Evolutionary conservation across 2,329 filamentous ascomycete genomes (phyloP).

Genomic region (Colletotrichum cuscutae): DNA sequence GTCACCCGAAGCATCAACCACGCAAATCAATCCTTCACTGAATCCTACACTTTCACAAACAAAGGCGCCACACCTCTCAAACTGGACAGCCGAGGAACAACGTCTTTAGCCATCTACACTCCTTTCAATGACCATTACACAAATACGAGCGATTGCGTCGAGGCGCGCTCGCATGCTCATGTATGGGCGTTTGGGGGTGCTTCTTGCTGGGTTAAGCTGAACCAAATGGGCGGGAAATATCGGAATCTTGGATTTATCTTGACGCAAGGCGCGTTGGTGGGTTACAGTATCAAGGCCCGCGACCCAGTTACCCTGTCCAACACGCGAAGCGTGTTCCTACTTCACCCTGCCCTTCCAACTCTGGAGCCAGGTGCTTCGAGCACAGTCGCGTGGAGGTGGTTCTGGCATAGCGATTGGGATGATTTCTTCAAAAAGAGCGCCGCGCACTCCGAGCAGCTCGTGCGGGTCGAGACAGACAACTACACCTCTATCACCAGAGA

Average conservation of each 20-base stretch:
- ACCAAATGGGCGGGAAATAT: conserved; percentile 30
- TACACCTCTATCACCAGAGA: conserved; percentile 12
- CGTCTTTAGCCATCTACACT: conserved; percentile 28
- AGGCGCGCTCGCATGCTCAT: conserved; percentile 22
- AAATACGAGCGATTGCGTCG: conserved; percentile 25
- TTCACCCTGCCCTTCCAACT: conserved; percentile 20
- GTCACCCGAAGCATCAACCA: conserved; percentile 15
- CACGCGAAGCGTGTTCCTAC: conserved; percentile 30
- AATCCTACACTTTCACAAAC: conserved; percentile 29
- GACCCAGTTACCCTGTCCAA: conserved; percentile 28
- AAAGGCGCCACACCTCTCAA: conserved; percentile 1
- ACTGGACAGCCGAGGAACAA: conserved; percentile 8
- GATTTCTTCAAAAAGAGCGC: conserved; percentile 26
- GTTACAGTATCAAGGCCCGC: conserved; percentile 33
- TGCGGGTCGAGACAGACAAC: conserved; percentile 9
- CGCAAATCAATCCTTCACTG: conserved; percentile 10
- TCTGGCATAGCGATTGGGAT: conserved; percentile 31
- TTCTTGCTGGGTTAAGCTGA: conserved; percentile 31
- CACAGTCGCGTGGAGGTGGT: conserved; percentile 21
- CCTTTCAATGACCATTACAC: conserved; percentile 35
- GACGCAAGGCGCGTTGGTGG: conserved; percentile 18
- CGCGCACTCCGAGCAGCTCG: conserved; percentile 16
- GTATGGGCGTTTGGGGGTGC: conserved; percentile 27
- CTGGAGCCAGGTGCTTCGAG: conserved; percentile 18
- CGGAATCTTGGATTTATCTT: conserved; percentile 29